phyloP scores from a whole-genome alignment of 257 asterid species.

The Lithospermum erythrorhizon region DNA sequence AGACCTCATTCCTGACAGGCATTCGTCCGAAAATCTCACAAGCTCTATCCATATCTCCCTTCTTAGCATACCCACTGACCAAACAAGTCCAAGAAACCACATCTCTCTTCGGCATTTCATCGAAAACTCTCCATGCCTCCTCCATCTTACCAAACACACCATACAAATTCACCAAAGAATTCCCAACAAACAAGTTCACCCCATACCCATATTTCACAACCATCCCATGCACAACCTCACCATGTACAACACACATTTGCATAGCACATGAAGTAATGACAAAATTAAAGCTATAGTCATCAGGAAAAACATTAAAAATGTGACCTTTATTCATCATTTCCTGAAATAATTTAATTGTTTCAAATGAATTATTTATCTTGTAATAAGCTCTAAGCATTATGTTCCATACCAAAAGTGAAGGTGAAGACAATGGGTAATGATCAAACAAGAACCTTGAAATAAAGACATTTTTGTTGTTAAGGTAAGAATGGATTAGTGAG shows the following conservation, averaged over 20 bases:
- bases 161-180: conserved; percentile 48
- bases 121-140: conserved; percentile 45
- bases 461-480: conserved; percentile 25
- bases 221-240: conserved; percentile 48
- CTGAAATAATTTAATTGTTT: conserved; percentile 38
- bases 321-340: conserved; percentile 26
- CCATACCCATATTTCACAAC: conserved; percentile 30
- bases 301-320: conserved; percentile 31
- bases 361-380: conserved; percentile 30
- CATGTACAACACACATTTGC: conserved; percentile 27
- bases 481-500: conserved; percentile 67
- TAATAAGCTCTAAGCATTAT: conserved; percentile 52
- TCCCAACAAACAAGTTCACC: conserved; percentile 39
- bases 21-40: conserved; percentile 32
- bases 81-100: conserved; percentile 74
- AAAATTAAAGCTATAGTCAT: conserved; percentile 54
- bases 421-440: conserved; percentile 37
- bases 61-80: conserved; percentile 46
- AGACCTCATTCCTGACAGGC: conserved; percentile 63
- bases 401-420: conserved; percentile 61
- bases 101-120: conserved; percentile 49
- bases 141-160: conserved; percentile 27
- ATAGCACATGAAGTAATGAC: conserved; percentile 55
- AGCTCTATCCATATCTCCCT: conserved; percentile 40
- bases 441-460: conserved; percentile 37